Percentiles rank a stretch among this genome's conserved stretches.
Evolutionary conservation across 1,284 basidiomycete genomes (phyloP).

Genomic region (Porogramme epimiltina): DNA sequence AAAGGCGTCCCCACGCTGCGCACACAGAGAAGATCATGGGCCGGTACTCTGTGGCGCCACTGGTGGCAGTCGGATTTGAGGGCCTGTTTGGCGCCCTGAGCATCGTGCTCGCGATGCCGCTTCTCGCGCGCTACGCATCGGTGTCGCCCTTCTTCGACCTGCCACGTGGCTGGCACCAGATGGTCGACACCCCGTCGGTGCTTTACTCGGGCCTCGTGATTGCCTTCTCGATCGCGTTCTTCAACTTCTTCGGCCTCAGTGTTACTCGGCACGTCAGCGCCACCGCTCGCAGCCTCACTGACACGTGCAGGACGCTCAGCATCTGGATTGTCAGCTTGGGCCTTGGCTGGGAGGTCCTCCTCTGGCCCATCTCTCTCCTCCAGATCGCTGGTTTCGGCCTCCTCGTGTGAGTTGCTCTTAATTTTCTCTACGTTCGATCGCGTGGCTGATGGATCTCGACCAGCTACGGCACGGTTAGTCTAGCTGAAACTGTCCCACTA

Average conservation of each 20-base stretch:
- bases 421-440: not conserved
- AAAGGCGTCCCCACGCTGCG: slow-evolving; percentile 8
- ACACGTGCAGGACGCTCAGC: slow-evolving; percentile 93
- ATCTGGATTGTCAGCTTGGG: slow-evolving; percentile 89
- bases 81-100: slow-evolving; percentile 89
- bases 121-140: slow-evolving; percentile 56
- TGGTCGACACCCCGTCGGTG: slow-evolving; percentile 79
- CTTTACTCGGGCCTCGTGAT: slow-evolving; percentile 79
- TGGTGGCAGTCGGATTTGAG: slow-evolving; percentile 93
- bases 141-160: slow-evolving; percentile 83
- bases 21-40: slow-evolving; percentile 83
- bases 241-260: slow-evolving; percentile 95
- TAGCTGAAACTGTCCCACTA: not conserved
- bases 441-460: slow-evolving; percentile 14
- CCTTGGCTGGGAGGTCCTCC: slow-evolving; percentile 91
- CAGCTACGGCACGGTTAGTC: slow-evolving; percentile 36
- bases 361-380: slow-evolving; percentile 82
- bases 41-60: slow-evolving; percentile 86
- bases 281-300: slow-evolving; percentile 87
- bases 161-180: slow-evolving; percentile 87
- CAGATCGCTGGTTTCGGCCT: slow-evolving; percentile 90
- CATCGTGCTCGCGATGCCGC: slow-evolving; percentile 73
- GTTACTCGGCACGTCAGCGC: slow-evolving; percentile 91
- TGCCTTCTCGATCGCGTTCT: slow-evolving; percentile 73
- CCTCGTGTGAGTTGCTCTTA: slow-evolving; percentile 71